Conservation (phyloP, 2,329 filamentous ascomycete genomes). For the Diaporthe capsici region DNA sequence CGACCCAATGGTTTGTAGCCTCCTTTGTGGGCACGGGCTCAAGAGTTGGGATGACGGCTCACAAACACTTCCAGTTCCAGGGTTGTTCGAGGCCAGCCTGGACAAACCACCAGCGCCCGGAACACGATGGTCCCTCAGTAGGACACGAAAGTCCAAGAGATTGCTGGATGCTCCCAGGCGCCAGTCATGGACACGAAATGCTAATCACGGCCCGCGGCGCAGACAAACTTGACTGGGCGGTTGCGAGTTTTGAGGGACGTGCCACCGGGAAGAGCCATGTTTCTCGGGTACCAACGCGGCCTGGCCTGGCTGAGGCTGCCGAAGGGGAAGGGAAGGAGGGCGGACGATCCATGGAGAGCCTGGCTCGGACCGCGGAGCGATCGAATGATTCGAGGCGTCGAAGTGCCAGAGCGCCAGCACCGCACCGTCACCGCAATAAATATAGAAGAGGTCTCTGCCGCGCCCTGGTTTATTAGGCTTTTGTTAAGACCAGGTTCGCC, state of each 20-base stretch:
- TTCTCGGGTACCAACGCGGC: conserved; percentile 32
- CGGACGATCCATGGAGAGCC: conserved; percentile 16
- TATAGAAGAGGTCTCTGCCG: conserved; percentile 31
- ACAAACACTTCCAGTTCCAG: conserved; percentile 28
- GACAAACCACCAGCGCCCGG: conserved; percentile 9
- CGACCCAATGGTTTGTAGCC: conserved; percentile 22
- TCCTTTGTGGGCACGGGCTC: conserved; percentile 21
- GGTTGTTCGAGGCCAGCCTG: conserved; percentile 1
- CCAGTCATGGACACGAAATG: not conserved
- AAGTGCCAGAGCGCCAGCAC: not conserved
- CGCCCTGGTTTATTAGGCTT: conserved; percentile 17
- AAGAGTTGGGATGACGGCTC: conserved; percentile 31
- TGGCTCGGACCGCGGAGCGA: conserved; percentile 13
- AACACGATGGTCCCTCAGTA: not conserved
- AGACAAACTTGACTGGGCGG: not conserved
- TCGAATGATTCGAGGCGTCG: conserved; percentile 15
- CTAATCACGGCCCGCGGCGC: not conserved
- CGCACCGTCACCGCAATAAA: conserved; percentile 26
- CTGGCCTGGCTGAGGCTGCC: conserved; percentile 21
- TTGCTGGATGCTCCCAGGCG: not conserved
- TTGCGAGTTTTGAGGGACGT: not conserved
- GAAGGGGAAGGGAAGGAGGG: conserved; percentile 7
- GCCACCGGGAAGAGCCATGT: conserved; percentile 41
- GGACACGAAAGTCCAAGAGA: not conserved
- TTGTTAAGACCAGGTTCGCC: conserved; percentile 35